Conservation (phyloP, 352 stramenopile species). For the Phytophthora brassicae region DNA sequence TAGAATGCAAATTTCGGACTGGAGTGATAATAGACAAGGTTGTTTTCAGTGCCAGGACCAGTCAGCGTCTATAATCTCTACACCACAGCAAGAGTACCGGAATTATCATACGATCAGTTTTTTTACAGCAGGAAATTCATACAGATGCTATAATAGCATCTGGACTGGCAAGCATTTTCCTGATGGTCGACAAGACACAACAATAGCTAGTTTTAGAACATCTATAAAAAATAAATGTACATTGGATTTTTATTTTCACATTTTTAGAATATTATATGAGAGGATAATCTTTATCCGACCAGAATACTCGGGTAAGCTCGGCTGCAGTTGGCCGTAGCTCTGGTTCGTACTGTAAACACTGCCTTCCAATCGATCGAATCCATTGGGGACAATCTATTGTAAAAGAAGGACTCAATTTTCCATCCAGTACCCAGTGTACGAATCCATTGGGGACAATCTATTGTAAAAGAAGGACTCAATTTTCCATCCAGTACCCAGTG, state of each 20-base stretch:
- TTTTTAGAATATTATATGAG: neutral
- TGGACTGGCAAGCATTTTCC: neutral
- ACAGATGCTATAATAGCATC: neutral
- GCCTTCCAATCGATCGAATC: slow-evolving; percentile 21
- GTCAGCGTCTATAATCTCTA: neutral
- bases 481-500: slow-evolving; percentile 41
- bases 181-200: neutral
- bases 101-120: no score
- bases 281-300: neutral
- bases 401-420: slow-evolving; percentile 44
- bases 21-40: neutral
- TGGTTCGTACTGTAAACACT: slow-evolving; percentile 18
- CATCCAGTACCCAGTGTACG: slow-evolving; percentile 45
- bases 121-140: neutral
- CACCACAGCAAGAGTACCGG: no score
- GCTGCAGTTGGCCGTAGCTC: slow-evolving; percentile 11
- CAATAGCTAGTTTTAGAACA: no score
- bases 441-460: slow-evolving; percentile 39
- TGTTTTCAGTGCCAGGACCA: no score
- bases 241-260: neutral
- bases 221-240: no score
- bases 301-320: slow-evolving; percentile 17
- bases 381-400: slow-evolving; percentile 36
- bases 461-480: slow-evolving; percentile 42
- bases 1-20: neutral